Evolutionary conservation across 306 rosid genomes (phyloP), one percentile per base, ranked within the genome.

Genomic region (Oxytropis ochrocephala): DNA sequence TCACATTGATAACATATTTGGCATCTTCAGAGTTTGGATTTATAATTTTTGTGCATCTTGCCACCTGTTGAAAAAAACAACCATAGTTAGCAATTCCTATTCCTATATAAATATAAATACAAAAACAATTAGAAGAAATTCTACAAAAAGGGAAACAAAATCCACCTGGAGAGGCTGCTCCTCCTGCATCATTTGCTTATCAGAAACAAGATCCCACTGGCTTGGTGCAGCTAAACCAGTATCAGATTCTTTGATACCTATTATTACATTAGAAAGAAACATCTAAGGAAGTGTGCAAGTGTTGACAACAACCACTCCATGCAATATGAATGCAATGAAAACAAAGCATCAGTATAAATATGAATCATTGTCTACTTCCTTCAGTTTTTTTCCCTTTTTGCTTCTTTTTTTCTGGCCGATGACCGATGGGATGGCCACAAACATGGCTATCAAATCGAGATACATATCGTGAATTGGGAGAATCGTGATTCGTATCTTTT

Each of bases 131-230:
- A 3, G 12, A 64, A 76, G 43, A 53, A 58, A 70, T 3, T 61
- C 9, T 19, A 63, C 17, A 27, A 55, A 43, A 13, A 27, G 6
- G 32, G 6, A 29, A 47, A 35, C 8, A 57, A 72, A 64, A 11
- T 18, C 46, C 46, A 91, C 99, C 95, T 95, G 99, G 75, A 95
- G 97, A 52, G 99, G 99, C 77, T 95, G 97, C 88, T 95, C 99
- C 81, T 95, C 99, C 81, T 95, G 99, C 99, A 95, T 95, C 99
- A 95, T 91, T 59, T 95, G 99, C 87, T 95, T 95, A 79, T 95
- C 99, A 33, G 99, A 95, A 61, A 95, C 97, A 74, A 91, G 99
- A 87, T 95, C 99, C 96, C 97, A 95, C 76, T 95, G 99, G 79
- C 99, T 95, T 50, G 99, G 99, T 52, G 97, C 99, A 73, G 97